Percentiles rank a stretch among this genome's conserved stretches.
phyloP scores from a whole-genome alignment of 371 early-diverging fungal genomes.

The Sporodiniella umbellata region DNA sequence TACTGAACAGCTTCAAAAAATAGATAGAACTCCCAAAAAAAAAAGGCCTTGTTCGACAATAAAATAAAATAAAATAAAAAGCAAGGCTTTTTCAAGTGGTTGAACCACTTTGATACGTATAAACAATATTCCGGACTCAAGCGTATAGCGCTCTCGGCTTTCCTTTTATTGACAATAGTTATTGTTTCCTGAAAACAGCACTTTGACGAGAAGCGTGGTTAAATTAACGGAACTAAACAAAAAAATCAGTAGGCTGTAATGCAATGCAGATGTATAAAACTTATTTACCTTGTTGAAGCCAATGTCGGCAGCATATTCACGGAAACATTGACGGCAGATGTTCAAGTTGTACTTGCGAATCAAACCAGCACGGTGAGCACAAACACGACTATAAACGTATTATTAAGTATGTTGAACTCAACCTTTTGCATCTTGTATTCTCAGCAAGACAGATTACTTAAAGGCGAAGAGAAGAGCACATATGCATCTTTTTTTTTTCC shows the following conservation, averaged over 20 bases:
- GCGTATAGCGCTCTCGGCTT: background rate
- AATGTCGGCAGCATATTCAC: slow-evolving; percentile 98
- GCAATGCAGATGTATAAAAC: background rate
- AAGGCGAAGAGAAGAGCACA: too few relatives aligned
- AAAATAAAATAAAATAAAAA: background rate
- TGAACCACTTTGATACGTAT: slow-evolving; percentile 3
- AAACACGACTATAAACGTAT: slow-evolving; percentile 79
- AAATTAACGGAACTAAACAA: slow-evolving; percentile 11
- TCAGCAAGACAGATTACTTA: too few relatives aligned
- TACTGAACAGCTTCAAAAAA: background rate
- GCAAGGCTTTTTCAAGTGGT: background rate
- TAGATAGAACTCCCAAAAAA: slow-evolving; percentile 3
- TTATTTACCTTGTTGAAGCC: slow-evolving; percentile 59
- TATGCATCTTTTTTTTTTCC: too few relatives aligned
- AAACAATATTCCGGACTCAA: background rate
- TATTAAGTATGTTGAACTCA: too few relatives aligned
- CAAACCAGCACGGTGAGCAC: slow-evolving; percentile 98
- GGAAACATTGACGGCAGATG: slow-evolving; percentile 99
- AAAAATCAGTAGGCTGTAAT: too few relatives aligned
- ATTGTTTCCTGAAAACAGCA: background rate
- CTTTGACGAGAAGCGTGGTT: background rate
- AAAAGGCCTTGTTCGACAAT: slow-evolving; percentile 19
- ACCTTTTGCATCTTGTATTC: too few relatives aligned
- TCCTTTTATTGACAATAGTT: background rate
- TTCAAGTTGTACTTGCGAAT: slow-evolving; percentile 99